Evolutionary conservation across 31 red algal species (phyloP).

Genomic region (Asparagopsis taxiformis): DNA sequence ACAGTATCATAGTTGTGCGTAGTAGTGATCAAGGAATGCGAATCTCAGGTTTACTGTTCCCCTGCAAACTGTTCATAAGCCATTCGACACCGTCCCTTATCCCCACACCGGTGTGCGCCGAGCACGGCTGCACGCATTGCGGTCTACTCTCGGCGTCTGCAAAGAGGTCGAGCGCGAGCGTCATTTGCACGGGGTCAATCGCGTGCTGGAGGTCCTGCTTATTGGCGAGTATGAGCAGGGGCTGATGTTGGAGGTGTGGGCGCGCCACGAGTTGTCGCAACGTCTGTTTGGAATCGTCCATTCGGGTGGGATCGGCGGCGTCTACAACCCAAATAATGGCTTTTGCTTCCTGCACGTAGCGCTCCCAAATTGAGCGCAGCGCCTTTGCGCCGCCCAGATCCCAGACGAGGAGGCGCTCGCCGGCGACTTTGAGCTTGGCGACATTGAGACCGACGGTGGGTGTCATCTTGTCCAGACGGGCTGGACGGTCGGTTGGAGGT

Average conservation of each 20-base stretch:
- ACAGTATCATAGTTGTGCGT: neutral
- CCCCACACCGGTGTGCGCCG: conserved; percentile 72
- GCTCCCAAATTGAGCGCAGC: conserved; percentile 77
- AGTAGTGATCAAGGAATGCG: conserved; percentile 47
- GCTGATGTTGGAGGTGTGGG: conserved; percentile 11
- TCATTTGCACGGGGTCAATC: conserved; percentile 59
- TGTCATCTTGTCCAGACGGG: conserved; percentile 26
- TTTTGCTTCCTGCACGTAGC: conserved; percentile 76
- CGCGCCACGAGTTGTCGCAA: conserved; percentile 30
- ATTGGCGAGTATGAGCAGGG: conserved; percentile 57
- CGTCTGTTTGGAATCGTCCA: conserved; percentile 29
- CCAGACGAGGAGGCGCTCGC: conserved; percentile 64
- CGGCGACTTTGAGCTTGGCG: conserved; percentile 44
- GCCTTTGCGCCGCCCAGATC: conserved; percentile 78
- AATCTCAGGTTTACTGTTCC: conserved; percentile 37
- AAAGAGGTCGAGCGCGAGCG: conserved; percentile 46
- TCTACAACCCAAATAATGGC: conserved; percentile 87
- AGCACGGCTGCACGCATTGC: conserved; percentile 82
- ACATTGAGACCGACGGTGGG: conserved; percentile 92
- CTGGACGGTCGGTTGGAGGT: neutral
- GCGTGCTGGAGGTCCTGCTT: conserved; percentile 58
- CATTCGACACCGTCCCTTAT: conserved; percentile 76
- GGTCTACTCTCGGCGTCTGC: conserved; percentile 46
- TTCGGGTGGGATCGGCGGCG: conserved; percentile 20
- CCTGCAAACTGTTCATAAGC: conserved; percentile 42